phyloP scores from a whole-genome alignment of 805 yeast species.

The Metschnikowia kofuensis region DNA sequence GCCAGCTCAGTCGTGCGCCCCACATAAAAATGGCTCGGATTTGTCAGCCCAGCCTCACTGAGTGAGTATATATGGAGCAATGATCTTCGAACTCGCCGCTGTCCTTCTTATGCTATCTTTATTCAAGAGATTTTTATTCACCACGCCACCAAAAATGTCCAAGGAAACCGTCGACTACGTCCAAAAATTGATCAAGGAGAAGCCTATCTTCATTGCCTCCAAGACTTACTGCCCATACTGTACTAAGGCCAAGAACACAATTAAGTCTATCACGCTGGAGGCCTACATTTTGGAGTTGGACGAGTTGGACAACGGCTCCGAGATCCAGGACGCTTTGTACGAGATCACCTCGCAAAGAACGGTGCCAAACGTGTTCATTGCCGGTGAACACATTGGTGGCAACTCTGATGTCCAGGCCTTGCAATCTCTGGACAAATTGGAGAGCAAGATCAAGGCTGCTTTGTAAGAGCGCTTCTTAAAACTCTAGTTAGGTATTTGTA shows the following conservation, averaged over 20 bases:
- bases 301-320: conserved; percentile 24
- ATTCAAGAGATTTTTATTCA: conserved; percentile 15
- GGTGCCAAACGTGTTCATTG: conserved; percentile 89
- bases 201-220: conserved; percentile 71
- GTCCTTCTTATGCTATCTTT: conserved; percentile 9
- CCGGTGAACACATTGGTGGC: conserved; percentile 93
- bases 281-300: conserved; percentile 42
- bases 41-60: neutral
- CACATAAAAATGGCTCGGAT: neutral
- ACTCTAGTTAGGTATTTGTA: too few relatives aligned
- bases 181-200: conserved; percentile 57
- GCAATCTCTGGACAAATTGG: conserved; percentile 59
- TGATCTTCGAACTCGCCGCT: conserved; percentile 1
- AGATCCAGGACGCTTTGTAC: conserved; percentile 27
- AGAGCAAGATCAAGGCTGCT: conserved; percentile 25
- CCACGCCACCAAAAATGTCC: conserved; percentile 50
- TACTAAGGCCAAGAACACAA: conserved; percentile 22
- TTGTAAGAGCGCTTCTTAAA: conserved; percentile 7
- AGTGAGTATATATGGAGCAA: conserved; percentile 1
- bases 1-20: neutral
- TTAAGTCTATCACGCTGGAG: conserved; percentile 25
- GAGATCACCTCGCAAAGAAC: conserved; percentile 85
- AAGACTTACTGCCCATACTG: conserved; percentile 34
- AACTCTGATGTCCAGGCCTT: conserved; percentile 83
- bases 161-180: conserved; percentile 57